Base-by-base conservation (phyloP, 805 yeast species). In the Saccharomycopsis babjevae region DNA sequence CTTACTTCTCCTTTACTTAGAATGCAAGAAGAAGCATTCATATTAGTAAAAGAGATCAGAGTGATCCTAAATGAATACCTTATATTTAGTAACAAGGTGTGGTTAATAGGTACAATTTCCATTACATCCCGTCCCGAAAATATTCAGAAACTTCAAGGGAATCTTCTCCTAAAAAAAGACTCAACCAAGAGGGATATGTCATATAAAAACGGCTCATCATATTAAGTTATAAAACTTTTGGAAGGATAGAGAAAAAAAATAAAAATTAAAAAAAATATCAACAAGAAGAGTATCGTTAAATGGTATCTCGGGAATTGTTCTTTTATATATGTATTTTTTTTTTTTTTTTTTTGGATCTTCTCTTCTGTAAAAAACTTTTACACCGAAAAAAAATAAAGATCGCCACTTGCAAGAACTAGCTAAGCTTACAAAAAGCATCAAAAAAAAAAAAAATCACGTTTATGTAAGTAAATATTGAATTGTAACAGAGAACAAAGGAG, bases 121-220 rank as follows among this genome's bases (percentile, higher is more conserved):
- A 46, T 46, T 46, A 46, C 52, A 46, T 46, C 52, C 52, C 52
- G 28, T 46, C 22, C n/a, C 52, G 28, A 46, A 16, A 46, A 11
- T 46, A 46, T 28, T 46, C 28, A 32, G 10, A 46, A 46, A 13
- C 32, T 46, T 46, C 52, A 46, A 46, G 52, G 52, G 52, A 46
- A 46, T 46, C 32, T 46, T n/a, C 16, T 22, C 52, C 52, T 32
- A 22, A 46, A 32, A 46, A 46, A 13, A 46, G 52, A 46, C 52
- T 46, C 52, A 46, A 43, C 52, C 52, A 46, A 46, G 52, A 46
- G 52, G 52, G 52, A 46, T 46, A 46, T 46, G 52, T 46, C 52
- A 15, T 13, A 46, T 46, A 46, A 46, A 46, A 46, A 46, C 52
- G 28, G 52, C 52, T 46, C 52, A 46, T 46, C 52, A 46, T 46